These are phyloP conservation scores for Achaetomiella virescens DNA, from an alignment of 495 filamentous ascomycete species.

Conservation along the genomic window DNA sequence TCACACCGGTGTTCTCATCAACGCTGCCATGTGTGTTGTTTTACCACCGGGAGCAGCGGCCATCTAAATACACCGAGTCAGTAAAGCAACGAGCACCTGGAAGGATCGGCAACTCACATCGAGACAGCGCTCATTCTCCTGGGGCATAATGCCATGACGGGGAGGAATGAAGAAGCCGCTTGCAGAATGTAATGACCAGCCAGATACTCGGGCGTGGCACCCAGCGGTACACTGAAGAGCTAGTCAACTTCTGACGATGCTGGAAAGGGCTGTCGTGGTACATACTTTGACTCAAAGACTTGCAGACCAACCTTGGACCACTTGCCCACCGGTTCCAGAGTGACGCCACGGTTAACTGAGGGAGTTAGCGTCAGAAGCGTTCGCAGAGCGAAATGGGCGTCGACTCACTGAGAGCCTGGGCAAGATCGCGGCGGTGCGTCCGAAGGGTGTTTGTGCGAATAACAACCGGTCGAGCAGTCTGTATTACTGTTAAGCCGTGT, in stretches of 20 bases:
- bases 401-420: constrained; percentile 65
- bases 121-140: constrained; percentile 83
- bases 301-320: constrained; percentile 98
- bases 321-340: constrained; percentile 92
- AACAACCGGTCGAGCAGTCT: constrained; percentile 64
- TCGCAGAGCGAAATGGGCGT: background rate
- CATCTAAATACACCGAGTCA: constrained; percentile 49
- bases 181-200: constrained; percentile 97
- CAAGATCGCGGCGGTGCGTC: constrained; percentile 85
- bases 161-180: constrained; percentile 93
- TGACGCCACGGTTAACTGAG: constrained; percentile 82
- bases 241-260: background rate
- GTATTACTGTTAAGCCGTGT: background rate
- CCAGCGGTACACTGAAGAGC: constrained; percentile 63
- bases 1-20: constrained; percentile 96
- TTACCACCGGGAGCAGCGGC: constrained; percentile 97
- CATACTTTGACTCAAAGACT: constrained; percentile 73
- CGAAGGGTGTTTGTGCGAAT: constrained; percentile 90
- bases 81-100: background rate
- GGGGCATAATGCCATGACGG: constrained; percentile 96
- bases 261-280: background rate
- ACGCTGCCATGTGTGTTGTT: constrained; percentile 88
- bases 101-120: constrained; percentile 16
- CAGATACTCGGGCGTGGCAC: constrained; percentile 94
- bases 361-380: background rate